Evolutionary conservation across 1,139 yeast species (phyloP), one percentile per base, ranked within the genome.

Genomic region (Zygosaccharomyces sapae): DNA sequence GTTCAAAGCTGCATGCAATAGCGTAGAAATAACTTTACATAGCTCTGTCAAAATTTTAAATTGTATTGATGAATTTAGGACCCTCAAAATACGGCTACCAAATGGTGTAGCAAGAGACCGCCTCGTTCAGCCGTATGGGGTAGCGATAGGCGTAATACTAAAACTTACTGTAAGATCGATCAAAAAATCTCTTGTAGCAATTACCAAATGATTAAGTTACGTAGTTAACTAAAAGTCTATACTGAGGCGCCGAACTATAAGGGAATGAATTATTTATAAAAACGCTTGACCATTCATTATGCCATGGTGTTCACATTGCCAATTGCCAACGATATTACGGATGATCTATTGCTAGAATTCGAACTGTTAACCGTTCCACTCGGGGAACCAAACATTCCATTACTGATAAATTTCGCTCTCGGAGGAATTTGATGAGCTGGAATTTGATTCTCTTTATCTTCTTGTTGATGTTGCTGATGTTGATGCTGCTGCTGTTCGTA

Each of bases 341-440:
- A 55, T 25, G 59, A 55, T 19, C 59, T 48, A 42, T 53, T 55
- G 45, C 59, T 55, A 36, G 56, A 53, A 20, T 49, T 50, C 31
- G 50, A 44, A 31, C 53, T 51, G 41, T 51, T 51, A 3, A 45
- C 48, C 19, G 56, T 53, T 25, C 55, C 56, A 25, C 49, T 49
- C 10, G 51, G 53, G 18, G 55, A 51, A 33, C 48, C 53, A 41
- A 54, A 52, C 38, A 54, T 51, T 36, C 53, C 51, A 40, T 49
- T 55, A 12, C 51, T 52, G 18, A 52, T 47, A 45, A 55, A 55
- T 48, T 56, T 56, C 8, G 56, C 56, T 30, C 57, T 49, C 13
- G 57, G 58, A 13, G 56, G 59, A 7, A 53, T 45, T 43, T 47
- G 55, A 46, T 39, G 56, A 35, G 39, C 38, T 22, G 58, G 57